These are phyloP conservation scores for Aspergillus pseudoviridinutans DNA, from an alignment of 2,329 filamentous ascomycete genomes.

Conservation along the genomic window DNA sequence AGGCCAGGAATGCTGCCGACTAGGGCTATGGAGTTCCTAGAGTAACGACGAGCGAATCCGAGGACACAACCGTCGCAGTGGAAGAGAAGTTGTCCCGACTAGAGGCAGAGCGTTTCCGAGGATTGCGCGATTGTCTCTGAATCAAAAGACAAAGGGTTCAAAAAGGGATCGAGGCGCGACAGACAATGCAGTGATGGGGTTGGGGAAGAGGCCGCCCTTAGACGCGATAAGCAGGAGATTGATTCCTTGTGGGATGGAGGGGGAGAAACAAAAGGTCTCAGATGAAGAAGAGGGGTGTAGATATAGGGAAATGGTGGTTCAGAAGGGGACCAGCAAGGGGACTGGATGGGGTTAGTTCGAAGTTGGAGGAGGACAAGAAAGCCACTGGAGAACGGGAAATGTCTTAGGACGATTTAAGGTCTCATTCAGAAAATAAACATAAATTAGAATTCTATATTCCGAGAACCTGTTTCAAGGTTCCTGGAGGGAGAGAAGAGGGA, in stretches of 20 bases:
- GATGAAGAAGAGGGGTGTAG: constrained; percentile 17
- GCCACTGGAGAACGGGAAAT: constrained; percentile 5
- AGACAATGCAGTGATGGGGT: constrained; percentile 1
- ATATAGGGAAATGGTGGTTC: constrained; percentile 13
- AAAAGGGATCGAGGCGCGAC: constrained; percentile 1
- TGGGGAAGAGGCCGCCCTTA: constrained; percentile 12
- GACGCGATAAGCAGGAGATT: constrained; percentile 12
- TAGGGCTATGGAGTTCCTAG: constrained; percentile 31
- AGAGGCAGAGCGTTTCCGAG: constrained; percentile 12
- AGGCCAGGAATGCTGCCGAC: constrained; percentile 37
- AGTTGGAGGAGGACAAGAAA: constrained; percentile 7
- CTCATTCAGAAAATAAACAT: background rate
- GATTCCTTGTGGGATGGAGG: constrained; percentile 1
- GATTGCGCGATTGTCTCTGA: constrained; percentile 19
- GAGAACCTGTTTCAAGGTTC: background rate
- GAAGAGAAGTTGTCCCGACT: constrained; percentile 3
- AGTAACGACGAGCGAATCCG: constrained; percentile 28
- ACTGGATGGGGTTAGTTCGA: constrained; percentile 9
- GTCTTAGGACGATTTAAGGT: constrained; percentile 16
- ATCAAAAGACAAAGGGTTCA: constrained; percentile 9
- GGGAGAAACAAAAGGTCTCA: constrained; percentile 13
- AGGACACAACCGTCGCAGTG: background rate
- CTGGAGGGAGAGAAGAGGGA: background rate
- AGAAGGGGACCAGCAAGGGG: constrained; percentile 17
- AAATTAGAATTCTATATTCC: background rate